Base-by-base conservation (phyloP, 2,329 filamentous ascomycete species). In the Plectosphaerella sp. region DNA sequence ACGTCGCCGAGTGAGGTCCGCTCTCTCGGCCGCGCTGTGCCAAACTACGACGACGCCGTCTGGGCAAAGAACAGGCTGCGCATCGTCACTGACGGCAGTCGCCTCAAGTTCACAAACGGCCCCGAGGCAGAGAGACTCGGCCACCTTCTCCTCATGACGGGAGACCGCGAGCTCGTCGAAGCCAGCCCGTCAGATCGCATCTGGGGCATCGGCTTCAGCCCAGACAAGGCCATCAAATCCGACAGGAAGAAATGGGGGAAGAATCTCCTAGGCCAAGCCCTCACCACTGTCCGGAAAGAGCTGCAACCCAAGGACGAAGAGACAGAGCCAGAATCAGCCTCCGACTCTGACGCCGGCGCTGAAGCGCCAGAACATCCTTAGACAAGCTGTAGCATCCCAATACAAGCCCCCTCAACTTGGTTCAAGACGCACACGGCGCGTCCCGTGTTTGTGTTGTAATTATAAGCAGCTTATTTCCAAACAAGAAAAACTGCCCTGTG, bases 121-220 rank as follows among this genome's bases (percentile, higher is more conserved):
- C 45, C 57, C 64, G 60, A 70, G n/a, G 69, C 73, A 3, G 63
- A 65, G 5, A 67, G 68, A 15, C 62, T 87, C 58, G 70, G 65
- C 47, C 67, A 64, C 25, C 64, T 71, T 67, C 61, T 89, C 55
- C 64, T 88, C 43, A 72, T 62, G 8, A 88, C 86, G 1, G 82
- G 79, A 0, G 75, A 82, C 5, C 69, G 77, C 45, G 78, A 85
- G 64, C 61, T 89, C 20, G 81, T 87, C 2, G 84, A 86, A 68
- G 82, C 82, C 33, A 76, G 76, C 53, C 80, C 83, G 11, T 72
- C 65, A 53, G 85, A 89, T 68, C 62, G 72, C 5, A 77, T 88
- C 50, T 89, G 85, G 86, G 86, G 85, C 2, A 70, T 89, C 45
- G 86, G 86, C 6, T 87, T 81, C 59, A 68, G 61, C 3, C 78